Evolutionary conservation across 23 red algal species (phyloP).

Genomic region (Agarophyton chilense): DNA sequence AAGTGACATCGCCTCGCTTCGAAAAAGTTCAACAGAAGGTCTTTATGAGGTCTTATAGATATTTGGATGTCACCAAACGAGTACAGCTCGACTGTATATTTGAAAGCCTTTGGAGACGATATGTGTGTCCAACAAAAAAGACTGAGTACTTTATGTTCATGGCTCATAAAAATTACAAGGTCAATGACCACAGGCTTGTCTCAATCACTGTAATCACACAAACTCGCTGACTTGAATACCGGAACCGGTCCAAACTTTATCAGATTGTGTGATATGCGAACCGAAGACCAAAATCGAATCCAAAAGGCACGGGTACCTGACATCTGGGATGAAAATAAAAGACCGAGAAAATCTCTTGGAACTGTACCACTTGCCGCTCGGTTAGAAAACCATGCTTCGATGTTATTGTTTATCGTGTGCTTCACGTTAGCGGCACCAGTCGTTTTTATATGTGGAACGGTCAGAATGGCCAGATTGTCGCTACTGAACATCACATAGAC

Average conservation of each 20-base stretch:
- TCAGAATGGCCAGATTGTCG: background rate
- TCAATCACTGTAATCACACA: background rate
- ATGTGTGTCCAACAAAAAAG: too few species aligned
- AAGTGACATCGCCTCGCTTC: too few species aligned
- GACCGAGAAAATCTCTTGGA: background rate
- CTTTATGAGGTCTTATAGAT: too few species aligned
- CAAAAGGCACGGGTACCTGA: background rate
- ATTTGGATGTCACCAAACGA: too few species aligned
- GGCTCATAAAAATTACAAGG: background rate
- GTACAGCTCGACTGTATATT: too few species aligned
- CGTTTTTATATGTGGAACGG: background rate
- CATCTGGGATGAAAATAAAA: slow-evolving; percentile 22
- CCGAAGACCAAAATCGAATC: background rate
- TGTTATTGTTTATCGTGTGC: slow-evolving; percentile 17
- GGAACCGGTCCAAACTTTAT: background rate
- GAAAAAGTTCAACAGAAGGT: too few species aligned
- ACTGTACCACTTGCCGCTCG: background rate
- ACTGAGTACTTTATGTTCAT: background rate
- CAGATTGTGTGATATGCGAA: background rate
- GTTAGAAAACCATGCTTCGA: background rate
- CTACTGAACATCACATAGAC: slow-evolving; percentile 6
- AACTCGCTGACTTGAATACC: background rate
- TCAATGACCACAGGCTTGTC: background rate
- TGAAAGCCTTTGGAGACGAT: too few species aligned
- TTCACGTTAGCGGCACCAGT: slow-evolving; percentile 16